Base-by-base conservation (phyloP, 2,329 filamentous ascomycete species). In the Stemphylium vesicarium region DNA sequence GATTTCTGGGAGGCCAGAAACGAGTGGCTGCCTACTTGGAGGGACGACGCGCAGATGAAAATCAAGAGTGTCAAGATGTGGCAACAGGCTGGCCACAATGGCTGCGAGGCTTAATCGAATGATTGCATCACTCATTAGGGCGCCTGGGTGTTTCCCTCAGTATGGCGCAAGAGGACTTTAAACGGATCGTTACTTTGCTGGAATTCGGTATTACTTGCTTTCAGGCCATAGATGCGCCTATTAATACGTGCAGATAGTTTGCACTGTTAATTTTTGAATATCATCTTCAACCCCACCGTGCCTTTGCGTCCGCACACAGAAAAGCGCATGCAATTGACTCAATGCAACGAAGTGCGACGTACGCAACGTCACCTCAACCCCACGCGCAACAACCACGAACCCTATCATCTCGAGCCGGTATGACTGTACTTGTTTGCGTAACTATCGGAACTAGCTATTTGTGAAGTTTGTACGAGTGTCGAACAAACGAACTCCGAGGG, bases 1-100 rank as follows among this genome's bases (percentile, higher is more conserved):
- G 90, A 94, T 70, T 96, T 96, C 73, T 95, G 90, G 90, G 78
- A 87, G 15, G 82, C 85, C 0, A 82, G 83, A 41, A 78, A 85
- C 50, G 62, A 78, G 24, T 94, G 90, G 90, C 77, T 82, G 39
- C 84, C 88, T 4, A 92, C 89, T 0, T 93, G 90, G 90, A 83
- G 82, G 54, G 79, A 78, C 13, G 62, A 69, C 2, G 88, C 87
- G 1, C 81, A 85, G 67, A 83, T 93, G 81, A 81, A 88, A 70
- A 77, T 94, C 22, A 87, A 84, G 71, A 86, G 84, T 61, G 89
- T 94, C 18, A 80, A 84, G 59, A 81, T 81, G 72, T 80, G 72
- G 76, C 79, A 81, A 70, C 78, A 81, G 65, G 67, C 76, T 61
- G 80, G 78, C 13, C 79, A 77, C 62, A 81, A 81, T 56, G 78